phyloP scores from a whole-genome alignment of 306 rosid species.

The Pachyrhizus erosus region DNA sequence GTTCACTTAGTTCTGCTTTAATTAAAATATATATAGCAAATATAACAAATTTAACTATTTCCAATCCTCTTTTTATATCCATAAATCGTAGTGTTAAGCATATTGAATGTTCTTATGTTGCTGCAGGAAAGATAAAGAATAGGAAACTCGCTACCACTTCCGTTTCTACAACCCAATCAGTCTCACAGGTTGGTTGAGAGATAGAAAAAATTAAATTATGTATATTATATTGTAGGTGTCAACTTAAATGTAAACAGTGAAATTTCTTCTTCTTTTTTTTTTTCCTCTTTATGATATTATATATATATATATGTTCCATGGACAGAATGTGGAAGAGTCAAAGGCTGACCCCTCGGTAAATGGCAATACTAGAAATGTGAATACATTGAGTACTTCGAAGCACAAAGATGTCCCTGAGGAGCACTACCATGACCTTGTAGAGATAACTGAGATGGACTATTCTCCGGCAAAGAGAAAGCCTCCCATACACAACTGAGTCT shows the following conservation, averaged over 20 bases:
- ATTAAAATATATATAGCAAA: not conserved
- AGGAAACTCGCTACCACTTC: constrained; percentile 67
- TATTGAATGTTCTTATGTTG: constrained; percentile 50
- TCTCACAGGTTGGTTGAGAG: constrained; percentile 64
- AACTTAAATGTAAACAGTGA: constrained; percentile 10
- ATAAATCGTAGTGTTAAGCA: constrained; percentile 42
- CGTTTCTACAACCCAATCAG: constrained; percentile 49
- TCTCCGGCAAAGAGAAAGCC: constrained; percentile 86
- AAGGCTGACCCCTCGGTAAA: constrained; percentile 29
- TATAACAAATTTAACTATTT: constrained; percentile 21
- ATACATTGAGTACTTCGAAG: constrained; percentile 40
- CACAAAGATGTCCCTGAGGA: constrained; percentile 32
- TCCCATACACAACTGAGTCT: constrained; percentile 78
- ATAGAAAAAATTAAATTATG: not conserved
- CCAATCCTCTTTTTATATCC: not conserved
- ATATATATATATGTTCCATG: constrained; percentile 40
- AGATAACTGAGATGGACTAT: constrained; percentile 88
- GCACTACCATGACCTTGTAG: constrained; percentile 55
- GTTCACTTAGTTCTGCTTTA: not conserved
- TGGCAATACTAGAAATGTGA: constrained; percentile 39
- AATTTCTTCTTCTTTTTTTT: not conserved
- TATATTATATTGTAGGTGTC: not conserved
- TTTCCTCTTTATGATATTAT: constrained; percentile 18
- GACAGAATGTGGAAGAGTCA: constrained; percentile 59
- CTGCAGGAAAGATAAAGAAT: constrained; percentile 77